phyloP scores from a whole-genome alignment of 2,329 filamentous ascomycete genomes.

The Colletotrichum sp. region DNA sequence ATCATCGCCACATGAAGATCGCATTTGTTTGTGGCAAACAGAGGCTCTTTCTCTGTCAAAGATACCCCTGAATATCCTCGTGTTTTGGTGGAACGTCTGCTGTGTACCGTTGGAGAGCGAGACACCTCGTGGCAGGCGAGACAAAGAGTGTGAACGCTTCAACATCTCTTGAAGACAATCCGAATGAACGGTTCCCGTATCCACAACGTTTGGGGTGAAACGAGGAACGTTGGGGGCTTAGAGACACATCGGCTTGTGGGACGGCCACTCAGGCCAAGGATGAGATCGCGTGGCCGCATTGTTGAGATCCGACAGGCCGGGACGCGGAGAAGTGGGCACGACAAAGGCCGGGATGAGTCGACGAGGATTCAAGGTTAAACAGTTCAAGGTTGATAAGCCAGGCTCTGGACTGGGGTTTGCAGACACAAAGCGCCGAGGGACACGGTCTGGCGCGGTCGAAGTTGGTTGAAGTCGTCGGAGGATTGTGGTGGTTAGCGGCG shows the following conservation, averaged over 20 bases:
- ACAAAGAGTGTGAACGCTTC: background rate
- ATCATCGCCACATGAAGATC: background rate
- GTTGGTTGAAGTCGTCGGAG: background rate
- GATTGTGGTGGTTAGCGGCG: background rate
- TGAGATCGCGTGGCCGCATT: background rate
- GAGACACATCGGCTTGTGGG: background rate
- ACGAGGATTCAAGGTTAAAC: background rate
- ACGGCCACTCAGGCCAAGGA: background rate
- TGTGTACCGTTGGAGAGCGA: background rate
- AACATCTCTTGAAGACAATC: background rate
- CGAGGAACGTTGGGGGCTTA: background rate
- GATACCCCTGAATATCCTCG: background rate
- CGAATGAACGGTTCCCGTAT: background rate
- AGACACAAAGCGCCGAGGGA: conserved; percentile 3
- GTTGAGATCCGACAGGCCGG: background rate
- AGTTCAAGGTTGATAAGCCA: background rate
- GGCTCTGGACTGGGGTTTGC: background rate
- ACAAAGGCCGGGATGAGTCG: background rate
- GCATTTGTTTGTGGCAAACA: background rate
- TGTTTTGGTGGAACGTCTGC: background rate
- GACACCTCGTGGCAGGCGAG: background rate
- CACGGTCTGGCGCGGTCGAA: background rate
- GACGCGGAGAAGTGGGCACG: background rate
- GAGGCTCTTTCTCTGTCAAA: too few relatives aligned
- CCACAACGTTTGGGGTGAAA: background rate